Percentiles rank a stretch among this genome's conserved stretches.
Conservation (phyloP, 495 filamentous ascomycete species). For the Tuber magnatum region DNA sequence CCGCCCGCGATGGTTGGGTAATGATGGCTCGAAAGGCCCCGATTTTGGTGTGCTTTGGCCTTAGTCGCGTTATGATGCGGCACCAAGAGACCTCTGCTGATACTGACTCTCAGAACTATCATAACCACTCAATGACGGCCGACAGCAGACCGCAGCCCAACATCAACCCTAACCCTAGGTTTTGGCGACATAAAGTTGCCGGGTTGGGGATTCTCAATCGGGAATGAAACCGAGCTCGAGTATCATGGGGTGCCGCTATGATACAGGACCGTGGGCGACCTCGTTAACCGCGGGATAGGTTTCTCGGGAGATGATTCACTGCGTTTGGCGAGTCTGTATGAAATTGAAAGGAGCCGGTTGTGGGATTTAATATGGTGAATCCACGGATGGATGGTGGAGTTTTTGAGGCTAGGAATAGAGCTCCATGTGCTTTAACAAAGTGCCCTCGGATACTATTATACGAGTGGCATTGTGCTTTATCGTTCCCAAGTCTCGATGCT, state of each 20-base stretch:
- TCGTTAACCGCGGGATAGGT: neutral
- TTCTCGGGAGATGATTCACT: neutral
- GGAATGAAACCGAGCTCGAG: neutral
- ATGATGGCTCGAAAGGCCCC: too few species aligned
- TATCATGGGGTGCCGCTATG: neutral
- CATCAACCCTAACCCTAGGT: neutral
- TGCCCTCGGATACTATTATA: neutral
- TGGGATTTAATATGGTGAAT: neutral
- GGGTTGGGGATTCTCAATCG: neutral
- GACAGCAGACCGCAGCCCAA: neutral
- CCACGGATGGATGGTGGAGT: neutral
- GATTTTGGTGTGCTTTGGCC: too few species aligned
- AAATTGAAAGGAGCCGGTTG: neutral
- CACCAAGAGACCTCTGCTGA: too few species aligned
- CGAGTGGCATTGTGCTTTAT: neutral
- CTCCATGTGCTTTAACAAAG: neutral
- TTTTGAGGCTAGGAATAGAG: neutral
- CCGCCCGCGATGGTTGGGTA: too few species aligned
- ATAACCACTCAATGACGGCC: too few species aligned
- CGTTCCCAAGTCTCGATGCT: neutral
- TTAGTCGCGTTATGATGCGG: too few species aligned
- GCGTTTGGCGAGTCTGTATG: neutral
- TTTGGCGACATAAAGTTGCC: neutral
- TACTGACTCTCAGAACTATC: too few species aligned
- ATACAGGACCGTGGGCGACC: neutral